Base-by-base conservation (phyloP, 2,329 filamentous ascomycete genomes). In the Botrytis porri region DNA sequence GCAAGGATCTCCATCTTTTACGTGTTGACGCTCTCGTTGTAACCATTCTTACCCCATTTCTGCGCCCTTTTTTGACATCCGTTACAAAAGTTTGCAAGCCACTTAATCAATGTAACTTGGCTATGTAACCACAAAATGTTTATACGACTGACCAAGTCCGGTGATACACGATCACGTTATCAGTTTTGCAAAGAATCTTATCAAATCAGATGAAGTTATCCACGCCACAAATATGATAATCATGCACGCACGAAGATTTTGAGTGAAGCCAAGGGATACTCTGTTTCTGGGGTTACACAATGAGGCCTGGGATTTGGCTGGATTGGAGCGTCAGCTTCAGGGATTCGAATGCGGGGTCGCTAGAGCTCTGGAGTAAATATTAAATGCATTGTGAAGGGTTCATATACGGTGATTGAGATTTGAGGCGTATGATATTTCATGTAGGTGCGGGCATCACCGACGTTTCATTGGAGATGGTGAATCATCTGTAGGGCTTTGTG, bases 321-420 rank as follows among this genome's bases (percentile, higher is more conserved):
- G n/a, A 32, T 57, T 29, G 14, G 51, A 57, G 14, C 6, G 65
- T 51, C 70, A 72, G 63, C 51, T 45, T 18, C 32, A 65, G 37
- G 54, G 43, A 59, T 69, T 69, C n/a, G 18, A 45, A 69, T 72
- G 70, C 63, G 70, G 70, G 70, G 70, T 72, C 69, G 63, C 51
- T 18, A 29, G 51, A 29, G 51, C 51, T 72, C 32, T 48, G 29
- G 18, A 43, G 35, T 29, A 29, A 20, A n/a, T n/a, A 43, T 51
- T 22, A 35, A 32, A 16, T 66, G 63, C 25, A 25, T 37, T 67
- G 25, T 54, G 45, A 67, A 51, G 51, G 37, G 45, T 54, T 67
- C 64, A 67, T 54, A 67, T 69, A 69, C 35, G 65, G 57, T 57
- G 32, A n/a, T 69, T 10, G 29, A 12, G 22, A 57, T 41, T 32